phyloP scores from a whole-genome alignment of 1,284 basidiomycete species.

The Ganoderma multipileum region DNA sequence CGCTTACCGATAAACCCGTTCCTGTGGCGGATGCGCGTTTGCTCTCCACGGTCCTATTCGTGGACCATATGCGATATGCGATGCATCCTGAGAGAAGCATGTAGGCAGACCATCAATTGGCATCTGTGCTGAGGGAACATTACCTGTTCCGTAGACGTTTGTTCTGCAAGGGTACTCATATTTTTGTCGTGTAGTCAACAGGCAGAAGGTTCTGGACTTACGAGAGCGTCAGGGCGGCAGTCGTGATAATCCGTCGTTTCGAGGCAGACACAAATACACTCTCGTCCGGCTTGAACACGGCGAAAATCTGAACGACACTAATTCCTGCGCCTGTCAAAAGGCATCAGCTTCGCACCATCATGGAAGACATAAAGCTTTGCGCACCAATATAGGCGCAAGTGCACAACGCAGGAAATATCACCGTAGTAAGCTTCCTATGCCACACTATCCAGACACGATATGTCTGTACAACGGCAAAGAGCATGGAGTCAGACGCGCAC shows the following conservation, averaged over 20 bases:
- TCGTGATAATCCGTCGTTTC: constrained; percentile 24
- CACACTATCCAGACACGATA: constrained; percentile 32
- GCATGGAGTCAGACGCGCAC: background rate
- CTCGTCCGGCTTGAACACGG: constrained; percentile 18
- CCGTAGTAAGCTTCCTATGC: constrained; percentile 18
- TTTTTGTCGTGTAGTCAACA: background rate
- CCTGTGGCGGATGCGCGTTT: constrained; percentile 11
- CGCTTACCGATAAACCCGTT: constrained; percentile 15
- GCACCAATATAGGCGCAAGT: constrained; percentile 20
- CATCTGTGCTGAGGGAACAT: background rate
- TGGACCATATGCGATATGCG: constrained; percentile 29
- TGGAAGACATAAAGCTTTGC: background rate
- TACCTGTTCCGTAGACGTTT: constrained; percentile 27
- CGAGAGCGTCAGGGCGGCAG: constrained; percentile 22
- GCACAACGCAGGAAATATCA: constrained; percentile 27
- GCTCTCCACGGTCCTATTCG: constrained; percentile 23
- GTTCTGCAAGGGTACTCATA: constrained; percentile 8
- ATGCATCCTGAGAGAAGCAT: constrained; percentile 14
- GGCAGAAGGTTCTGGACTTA: constrained; percentile 1
- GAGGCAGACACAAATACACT: constrained; percentile 24
- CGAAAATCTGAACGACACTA: constrained; percentile 26
- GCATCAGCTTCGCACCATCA: background rate
- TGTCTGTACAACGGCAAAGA: constrained; percentile 9
- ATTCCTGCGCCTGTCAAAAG: constrained; percentile 16
- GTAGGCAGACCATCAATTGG: background rate